Evolutionary conservation across 108 stramenopile species (phyloP).

Genomic region (Cyclostephanos tholiformis): DNA sequence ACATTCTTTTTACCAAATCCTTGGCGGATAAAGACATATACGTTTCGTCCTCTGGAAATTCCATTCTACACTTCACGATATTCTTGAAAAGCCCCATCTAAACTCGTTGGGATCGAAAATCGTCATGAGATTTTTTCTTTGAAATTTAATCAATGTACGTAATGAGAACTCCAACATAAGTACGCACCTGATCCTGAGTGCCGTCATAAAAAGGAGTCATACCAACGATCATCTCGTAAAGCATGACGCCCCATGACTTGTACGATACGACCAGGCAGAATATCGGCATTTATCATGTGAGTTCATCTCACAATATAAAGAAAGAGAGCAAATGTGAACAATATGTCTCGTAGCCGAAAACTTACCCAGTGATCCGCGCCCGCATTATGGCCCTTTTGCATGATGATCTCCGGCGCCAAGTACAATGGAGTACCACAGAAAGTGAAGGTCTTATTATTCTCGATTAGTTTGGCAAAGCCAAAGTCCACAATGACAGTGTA

Average conservation of each 20-base stretch:
- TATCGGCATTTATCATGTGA: not conserved
- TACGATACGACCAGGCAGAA: not conserved
- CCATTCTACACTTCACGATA: constrained; percentile 70
- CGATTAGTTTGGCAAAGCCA: constrained; percentile 89
- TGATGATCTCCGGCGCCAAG: constrained; percentile 95
- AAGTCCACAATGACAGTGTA: constrained; percentile 93
- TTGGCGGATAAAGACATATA: constrained; percentile 35
- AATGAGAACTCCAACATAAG: too few species aligned
- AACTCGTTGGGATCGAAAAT: not conserved
- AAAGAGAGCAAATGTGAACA: not conserved
- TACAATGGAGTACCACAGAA: constrained; percentile 97
- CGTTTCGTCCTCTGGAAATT: constrained; percentile 47
- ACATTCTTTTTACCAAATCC: constrained; percentile 69
- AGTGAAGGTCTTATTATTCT: constrained; percentile 83
- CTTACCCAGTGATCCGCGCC: constrained; percentile 94
- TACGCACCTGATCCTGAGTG: constrained; percentile 62
- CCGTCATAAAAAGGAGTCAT: constrained; percentile 81
- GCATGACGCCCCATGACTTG: constrained; percentile 90
- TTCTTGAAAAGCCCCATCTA: constrained; percentile 77
- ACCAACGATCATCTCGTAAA: constrained; percentile 94
- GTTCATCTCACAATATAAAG: not conserved
- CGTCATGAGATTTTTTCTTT: not conserved
- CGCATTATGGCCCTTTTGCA: constrained; percentile 94
- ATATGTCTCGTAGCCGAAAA: not conserved
- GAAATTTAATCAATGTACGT: not conserved